phyloP scores from a whole-genome alignment of 768 basidiomycete genomes.

The Phlebiopsis gigantea region DNA sequence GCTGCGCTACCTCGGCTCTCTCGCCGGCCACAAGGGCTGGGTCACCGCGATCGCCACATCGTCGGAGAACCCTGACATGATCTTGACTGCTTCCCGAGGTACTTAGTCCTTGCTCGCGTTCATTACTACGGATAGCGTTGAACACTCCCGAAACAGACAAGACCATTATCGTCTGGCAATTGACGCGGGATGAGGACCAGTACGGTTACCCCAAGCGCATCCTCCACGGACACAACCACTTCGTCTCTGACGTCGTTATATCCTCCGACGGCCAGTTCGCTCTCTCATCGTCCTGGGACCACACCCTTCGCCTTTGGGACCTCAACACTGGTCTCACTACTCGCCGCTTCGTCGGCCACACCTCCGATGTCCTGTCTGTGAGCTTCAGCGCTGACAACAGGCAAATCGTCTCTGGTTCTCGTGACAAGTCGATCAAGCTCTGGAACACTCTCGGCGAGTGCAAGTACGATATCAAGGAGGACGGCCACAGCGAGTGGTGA shows the following conservation, averaged over 20 bases:
- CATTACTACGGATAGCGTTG: constrained; percentile 9
- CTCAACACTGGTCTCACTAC: constrained; percentile 96
- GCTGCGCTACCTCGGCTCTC: constrained; percentile 86
- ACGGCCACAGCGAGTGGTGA: constrained; percentile 94
- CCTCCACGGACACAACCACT: constrained; percentile 98
- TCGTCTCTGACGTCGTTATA: constrained; percentile 97
- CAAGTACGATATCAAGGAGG: constrained; percentile 99
- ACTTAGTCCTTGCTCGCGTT: constrained; percentile 26
- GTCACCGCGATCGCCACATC: constrained; percentile 98
- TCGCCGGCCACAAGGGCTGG: constrained; percentile 95
- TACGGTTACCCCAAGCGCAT: constrained; percentile 98
- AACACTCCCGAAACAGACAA: constrained; percentile 62
- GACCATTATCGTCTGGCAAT: constrained; percentile 99
- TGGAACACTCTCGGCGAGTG: constrained; percentile 99
- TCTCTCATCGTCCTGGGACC: constrained; percentile 99
- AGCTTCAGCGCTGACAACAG: constrained; percentile 99
- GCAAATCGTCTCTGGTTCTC: constrained; percentile 97
- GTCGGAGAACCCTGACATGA: constrained; percentile 98
- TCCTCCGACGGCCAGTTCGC: constrained; percentile 99
- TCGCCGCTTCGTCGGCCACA: constrained; percentile 97
- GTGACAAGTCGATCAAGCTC: constrained; percentile 96
- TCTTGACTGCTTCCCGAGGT: constrained; percentile 98
- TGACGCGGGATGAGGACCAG: constrained; percentile 86
- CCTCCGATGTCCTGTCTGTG: constrained; percentile 95
- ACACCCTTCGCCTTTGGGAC: constrained; percentile 99